A percentile compares a stretch with the other conserved stretches of the same genome.
Conservation (phyloP, 2,329 filamentous ascomycete genomes). For the Pyrenochaeta sp. region DNA sequence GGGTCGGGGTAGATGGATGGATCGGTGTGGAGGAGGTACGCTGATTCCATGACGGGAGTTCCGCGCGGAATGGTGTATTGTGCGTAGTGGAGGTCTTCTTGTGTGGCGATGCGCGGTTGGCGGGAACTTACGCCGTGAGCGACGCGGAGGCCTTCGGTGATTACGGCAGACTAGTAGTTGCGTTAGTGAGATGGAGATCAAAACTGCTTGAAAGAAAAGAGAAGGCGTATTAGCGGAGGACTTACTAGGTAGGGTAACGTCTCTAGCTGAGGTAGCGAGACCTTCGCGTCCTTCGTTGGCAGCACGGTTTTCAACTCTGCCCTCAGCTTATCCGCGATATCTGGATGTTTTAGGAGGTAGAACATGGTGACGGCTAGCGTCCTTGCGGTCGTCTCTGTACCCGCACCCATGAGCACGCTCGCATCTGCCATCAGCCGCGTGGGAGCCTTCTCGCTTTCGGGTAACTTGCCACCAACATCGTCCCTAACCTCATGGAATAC, state of each 20-base stretch:
- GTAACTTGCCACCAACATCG: constrained; percentile 19
- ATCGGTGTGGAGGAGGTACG: constrained; percentile 40
- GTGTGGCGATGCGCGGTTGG: constrained; percentile 30
- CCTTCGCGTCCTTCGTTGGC: neutral
- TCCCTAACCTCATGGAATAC: constrained; percentile 15
- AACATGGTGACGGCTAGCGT: constrained; percentile 7
- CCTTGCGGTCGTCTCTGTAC: constrained; percentile 43
- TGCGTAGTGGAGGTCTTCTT: constrained; percentile 23
- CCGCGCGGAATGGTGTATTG: constrained; percentile 27
- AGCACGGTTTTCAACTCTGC: constrained; percentile 9
- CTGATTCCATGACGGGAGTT: constrained; percentile 42
- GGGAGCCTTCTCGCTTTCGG: constrained; percentile 18
- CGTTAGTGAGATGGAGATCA: neutral
- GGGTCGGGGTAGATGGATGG: constrained; percentile 30
- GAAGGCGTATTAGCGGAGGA: neutral
- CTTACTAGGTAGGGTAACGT: constrained; percentile 14
- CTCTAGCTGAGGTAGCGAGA: constrained; percentile 4
- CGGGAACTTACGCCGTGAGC: constrained; percentile 37
- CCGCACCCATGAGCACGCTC: constrained; percentile 40
- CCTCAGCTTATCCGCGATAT: constrained; percentile 3
- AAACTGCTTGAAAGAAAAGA: neutral
- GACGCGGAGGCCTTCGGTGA: constrained; percentile 20
- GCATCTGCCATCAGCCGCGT: constrained; percentile 40
- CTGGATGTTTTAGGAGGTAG: constrained; percentile 8
- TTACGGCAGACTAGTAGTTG: neutral